Percentiles rank a stretch among this genome's conserved stretches.
phyloP scores from a whole-genome alignment of 106 monocot genomes.

The Acanthochlamys bracteata region DNA sequence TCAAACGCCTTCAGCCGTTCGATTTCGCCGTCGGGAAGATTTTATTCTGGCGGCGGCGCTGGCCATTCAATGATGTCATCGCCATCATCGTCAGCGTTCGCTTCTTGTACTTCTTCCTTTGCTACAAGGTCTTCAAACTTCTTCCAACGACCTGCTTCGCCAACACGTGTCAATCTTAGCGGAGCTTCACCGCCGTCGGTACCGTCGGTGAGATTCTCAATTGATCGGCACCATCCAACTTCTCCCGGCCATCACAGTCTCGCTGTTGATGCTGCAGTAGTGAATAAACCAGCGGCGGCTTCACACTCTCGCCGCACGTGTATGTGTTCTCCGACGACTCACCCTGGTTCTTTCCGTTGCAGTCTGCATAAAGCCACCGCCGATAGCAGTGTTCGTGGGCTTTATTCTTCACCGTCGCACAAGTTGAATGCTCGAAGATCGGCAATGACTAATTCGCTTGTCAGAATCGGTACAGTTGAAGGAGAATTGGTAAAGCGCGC shows the following conservation, averaged over 20 bases:
- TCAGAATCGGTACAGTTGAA: conserved; percentile 81
- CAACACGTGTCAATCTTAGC: conserved; percentile 51
- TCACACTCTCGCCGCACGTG: conserved; percentile 31
- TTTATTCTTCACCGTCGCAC: conserved; percentile 31
- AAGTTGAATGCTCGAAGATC: conserved; percentile 57
- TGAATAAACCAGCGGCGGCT: conserved; percentile 7
- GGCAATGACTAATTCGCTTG: conserved; percentile 89
- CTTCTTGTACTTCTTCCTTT: conserved; percentile 16
- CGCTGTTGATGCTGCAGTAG: conserved; percentile 1
- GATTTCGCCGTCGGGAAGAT: conserved; percentile 17
- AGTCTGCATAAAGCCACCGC: conserved; percentile 51
- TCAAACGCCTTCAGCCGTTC: conserved; percentile 22
- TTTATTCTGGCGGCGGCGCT: conserved; percentile 7
- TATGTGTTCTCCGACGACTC: conserved; percentile 84
- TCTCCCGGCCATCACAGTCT: conserved; percentile 31
- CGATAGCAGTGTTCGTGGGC: not conserved
- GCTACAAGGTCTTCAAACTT: conserved; percentile 13
- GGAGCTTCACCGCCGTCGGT: conserved; percentile 10
- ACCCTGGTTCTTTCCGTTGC: conserved; percentile 90
- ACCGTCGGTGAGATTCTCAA: conserved; percentile 37
- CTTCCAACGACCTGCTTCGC: conserved; percentile 35
- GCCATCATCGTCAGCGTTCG: conserved; percentile 1
- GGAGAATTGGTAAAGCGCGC: conserved; percentile 75
- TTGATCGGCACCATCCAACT: conserved; percentile 25
- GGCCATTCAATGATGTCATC: not conserved